Evolutionary conservation across 345 rosid species (phyloP).

Genomic region (Combretum micranthum): DNA sequence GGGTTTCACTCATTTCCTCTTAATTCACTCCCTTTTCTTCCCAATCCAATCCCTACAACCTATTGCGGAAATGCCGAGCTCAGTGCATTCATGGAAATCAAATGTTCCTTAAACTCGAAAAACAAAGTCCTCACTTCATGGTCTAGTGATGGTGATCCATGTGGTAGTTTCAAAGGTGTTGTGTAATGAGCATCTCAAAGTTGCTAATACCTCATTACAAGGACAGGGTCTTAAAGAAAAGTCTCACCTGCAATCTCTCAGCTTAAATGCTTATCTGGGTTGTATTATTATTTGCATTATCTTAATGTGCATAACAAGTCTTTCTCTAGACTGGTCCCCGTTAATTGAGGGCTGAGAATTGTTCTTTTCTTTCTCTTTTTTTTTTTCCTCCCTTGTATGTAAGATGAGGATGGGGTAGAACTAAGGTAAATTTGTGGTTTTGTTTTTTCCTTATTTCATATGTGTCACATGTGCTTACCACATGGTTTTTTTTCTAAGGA

Average conservation of each 20-base stretch:
- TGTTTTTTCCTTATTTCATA: no score
- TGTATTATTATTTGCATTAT: no score
- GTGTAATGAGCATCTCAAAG: slow-evolving; percentile 73
- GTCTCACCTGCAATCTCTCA: slow-evolving; percentile 65
- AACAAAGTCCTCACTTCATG: slow-evolving; percentile 59
- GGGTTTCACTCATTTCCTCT: slow-evolving; percentile 25
- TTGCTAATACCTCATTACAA: slow-evolving; percentile 80
- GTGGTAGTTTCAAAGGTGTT: slow-evolving; percentile 78
- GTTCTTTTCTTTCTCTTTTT: no score
- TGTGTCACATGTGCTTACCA: no score
- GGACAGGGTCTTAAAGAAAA: slow-evolving; percentile 63
- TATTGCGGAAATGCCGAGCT: slow-evolving; percentile 55
- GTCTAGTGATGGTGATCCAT: slow-evolving; percentile 54
- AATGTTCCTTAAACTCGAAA: slow-evolving; percentile 70
- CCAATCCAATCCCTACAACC: slow-evolving; percentile 10
- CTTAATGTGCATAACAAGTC: slow-evolving; percentile 86
- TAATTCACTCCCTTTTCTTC: slow-evolving; percentile 15
- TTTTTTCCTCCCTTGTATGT: no score
- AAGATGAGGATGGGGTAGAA: no score
- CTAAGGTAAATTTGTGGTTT: no score
- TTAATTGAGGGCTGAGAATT: no score
- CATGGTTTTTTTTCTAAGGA: no score
- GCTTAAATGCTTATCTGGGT: slow-evolving; percentile 74
- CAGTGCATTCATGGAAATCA: slow-evolving; percentile 70
- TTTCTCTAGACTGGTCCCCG: no score